Evolutionary conservation across 805 yeast species (phyloP).

Genomic region (Pichia deserticola): DNA sequence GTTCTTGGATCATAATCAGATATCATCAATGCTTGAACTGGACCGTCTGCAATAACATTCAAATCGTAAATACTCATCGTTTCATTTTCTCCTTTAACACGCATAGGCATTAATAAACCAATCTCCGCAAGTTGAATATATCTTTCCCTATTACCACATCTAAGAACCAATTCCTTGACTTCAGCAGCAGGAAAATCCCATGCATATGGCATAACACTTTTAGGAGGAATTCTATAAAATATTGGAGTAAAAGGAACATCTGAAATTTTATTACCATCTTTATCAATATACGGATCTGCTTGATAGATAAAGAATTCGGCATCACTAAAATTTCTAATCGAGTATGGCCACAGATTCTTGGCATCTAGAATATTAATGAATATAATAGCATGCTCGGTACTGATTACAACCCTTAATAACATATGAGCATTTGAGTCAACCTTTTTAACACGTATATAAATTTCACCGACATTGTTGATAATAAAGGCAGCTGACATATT

Average conservation of each 20-base stretch:
- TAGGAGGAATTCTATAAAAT: constrained; percentile 74
- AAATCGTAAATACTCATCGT: constrained; percentile 58
- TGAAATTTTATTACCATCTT: constrained; percentile 52
- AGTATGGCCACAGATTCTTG: constrained; percentile 81
- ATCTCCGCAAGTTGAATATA: constrained; percentile 84
- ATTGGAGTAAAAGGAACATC: constrained; percentile 66
- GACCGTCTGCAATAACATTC: constrained; percentile 94
- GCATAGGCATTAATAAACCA: constrained; percentile 84
- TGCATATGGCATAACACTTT: constrained; percentile 95
- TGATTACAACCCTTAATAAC: constrained; percentile 62
- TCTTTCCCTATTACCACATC: constrained; percentile 68
- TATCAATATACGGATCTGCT: constrained; percentile 63
- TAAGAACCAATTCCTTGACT: constrained; percentile 68
- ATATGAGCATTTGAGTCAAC: constrained; percentile 55
- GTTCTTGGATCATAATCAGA: constrained; percentile 72
- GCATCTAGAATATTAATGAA: constrained; percentile 72
- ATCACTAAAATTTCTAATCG: constrained; percentile 84
- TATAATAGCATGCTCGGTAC: constrained; percentile 75
- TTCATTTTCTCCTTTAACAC: constrained; percentile 29
- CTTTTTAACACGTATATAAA: constrained; percentile 62
- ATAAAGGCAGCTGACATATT: constrained; percentile 86
- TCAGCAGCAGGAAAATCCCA: constrained; percentile 95
- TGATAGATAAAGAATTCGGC: constrained; percentile 83
- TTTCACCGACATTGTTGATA: constrained; percentile 77
- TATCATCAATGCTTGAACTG: constrained; percentile 80